phyloP scores from a whole-genome alignment of 2,329 filamentous ascomycete genomes.

The Trichoderma aggressivum region DNA sequence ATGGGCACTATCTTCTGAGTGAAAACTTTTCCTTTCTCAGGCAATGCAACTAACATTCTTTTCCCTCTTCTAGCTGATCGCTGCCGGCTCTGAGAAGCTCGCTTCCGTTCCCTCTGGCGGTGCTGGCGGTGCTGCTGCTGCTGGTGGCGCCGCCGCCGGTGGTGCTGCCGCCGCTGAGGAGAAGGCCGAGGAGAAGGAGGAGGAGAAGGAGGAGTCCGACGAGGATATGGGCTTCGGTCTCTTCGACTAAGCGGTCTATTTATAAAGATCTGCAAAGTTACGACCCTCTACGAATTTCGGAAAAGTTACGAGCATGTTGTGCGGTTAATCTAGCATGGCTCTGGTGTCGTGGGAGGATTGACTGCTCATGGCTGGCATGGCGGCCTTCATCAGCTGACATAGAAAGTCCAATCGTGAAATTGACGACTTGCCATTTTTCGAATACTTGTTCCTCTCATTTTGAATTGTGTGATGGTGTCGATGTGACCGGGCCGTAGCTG shows the following conservation, averaged over 20 bases:
- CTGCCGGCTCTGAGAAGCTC: conserved; percentile 87
- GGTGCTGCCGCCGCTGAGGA: conserved; percentile 67
- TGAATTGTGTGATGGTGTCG: background rate
- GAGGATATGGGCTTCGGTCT: conserved; percentile 77
- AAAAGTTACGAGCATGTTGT: conserved; percentile 33
- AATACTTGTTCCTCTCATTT: background rate
- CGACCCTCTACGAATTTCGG: conserved; percentile 34
- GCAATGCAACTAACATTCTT: background rate
- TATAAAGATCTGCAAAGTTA: conserved; percentile 29
- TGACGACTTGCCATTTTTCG: conserved; percentile 29
- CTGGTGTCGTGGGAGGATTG: conserved; percentile 32
- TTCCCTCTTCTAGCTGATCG: conserved; percentile 67
- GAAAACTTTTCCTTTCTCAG: background rate
- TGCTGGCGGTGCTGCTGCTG: conserved; percentile 66
- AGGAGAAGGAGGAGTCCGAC: conserved; percentile 59
- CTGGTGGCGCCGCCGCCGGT: conserved; percentile 62
- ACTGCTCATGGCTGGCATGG: conserved; percentile 31
- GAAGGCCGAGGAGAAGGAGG: conserved; percentile 83
- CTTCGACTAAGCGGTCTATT: conserved; percentile 60
- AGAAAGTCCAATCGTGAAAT: conserved; percentile 31
- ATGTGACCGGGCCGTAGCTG: background rate
- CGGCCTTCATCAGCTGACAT: conserved; percentile 28
- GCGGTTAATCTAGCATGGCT: conserved; percentile 32
- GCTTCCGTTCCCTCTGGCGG: conserved; percentile 89
- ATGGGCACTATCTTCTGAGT: conserved; percentile 35